Evolutionary conservation across 495 filamentous ascomycete genomes (phyloP), one percentile per base, ranked within the genome.

Genomic region (Cercophora sp.): DNA sequence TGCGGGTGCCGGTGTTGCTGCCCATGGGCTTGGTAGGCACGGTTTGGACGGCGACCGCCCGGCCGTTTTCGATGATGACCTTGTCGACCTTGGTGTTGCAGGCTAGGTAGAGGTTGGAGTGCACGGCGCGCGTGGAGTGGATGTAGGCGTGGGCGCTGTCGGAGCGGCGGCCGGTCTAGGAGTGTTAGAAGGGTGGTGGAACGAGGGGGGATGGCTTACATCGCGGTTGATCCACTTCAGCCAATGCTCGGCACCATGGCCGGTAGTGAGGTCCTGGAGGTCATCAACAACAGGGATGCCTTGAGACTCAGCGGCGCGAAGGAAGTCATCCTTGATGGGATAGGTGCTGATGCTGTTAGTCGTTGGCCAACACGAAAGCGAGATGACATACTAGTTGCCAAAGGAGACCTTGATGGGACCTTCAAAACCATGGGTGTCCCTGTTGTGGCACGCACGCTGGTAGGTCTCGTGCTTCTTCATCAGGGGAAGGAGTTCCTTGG

Each of bases 391-490:
- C 67, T 88, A 82, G 55, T 87, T 90, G 31, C 88, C 87, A 54
- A 90, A 90, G 0, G 87, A 90, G 24, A 91, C 88, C 65, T 91
- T 90, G 70, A 93, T 91, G 1, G 88, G 88, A 0, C 88, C 87
- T 4, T 87, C 85, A 45, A 85, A 87, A 13, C 88, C 88, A 58
- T 93, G 88, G 25, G 87, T 60, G 32, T 90, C 86, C 42, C 79
- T 75, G 49, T 91, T 89, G 59, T 88, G 88, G 56, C 77, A 85
- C 11, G 86, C 75, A 19, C 87, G 76, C 65, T 91, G 87, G 56
- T 91, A 93, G 0, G 87, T 91, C 71, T 91, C 88, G 58, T 88
- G 84, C 72, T 88, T 91, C 68, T 74, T 86, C 86, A 91, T 91
- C 11, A 92, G 73, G 1, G 88, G 87, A 23, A 92, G 66, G 10